A percentile compares a stretch with the other conserved stretches of the same genome.
Conservation (phyloP, 176 grass and related monocot genomes). For the Oryza punctata region DNA sequence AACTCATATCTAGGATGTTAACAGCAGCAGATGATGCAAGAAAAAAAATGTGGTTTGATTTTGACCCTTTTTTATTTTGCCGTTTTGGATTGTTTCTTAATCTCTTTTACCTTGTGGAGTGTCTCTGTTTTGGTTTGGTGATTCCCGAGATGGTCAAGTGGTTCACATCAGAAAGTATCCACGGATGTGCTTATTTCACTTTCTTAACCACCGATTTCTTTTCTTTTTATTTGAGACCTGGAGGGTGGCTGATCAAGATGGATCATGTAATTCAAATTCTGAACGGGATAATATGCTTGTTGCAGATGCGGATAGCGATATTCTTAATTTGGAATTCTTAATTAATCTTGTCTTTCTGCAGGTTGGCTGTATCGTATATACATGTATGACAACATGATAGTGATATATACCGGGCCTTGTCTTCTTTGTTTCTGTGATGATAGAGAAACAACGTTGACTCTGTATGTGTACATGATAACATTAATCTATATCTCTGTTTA, state of each 20-base stretch:
- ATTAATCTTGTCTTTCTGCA: neutral
- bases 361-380: neutral
- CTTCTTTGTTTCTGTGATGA: neutral
- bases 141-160: neutral
- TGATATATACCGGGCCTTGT: neutral
- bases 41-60: neutral
- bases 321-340: neutral
- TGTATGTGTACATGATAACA: neutral
- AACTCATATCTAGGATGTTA: neutral
- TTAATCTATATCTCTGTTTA: neutral
- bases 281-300: neutral
- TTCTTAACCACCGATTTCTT: neutral
- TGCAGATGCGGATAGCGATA: neutral
- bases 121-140: neutral
- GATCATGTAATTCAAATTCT: conserved; percentile 1
- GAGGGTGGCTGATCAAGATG: neutral
- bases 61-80: neutral
- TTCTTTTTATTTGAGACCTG: too few relatives aligned
- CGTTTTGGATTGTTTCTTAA: too few relatives aligned
- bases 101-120: too few relatives aligned
- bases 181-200: neutral
- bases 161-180: neutral
- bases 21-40: neutral
- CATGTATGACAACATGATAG: neutral
- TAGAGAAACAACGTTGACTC: conserved; percentile 18